Evolutionary conservation across 73 alveolate genomes (phyloP).

Genomic region (Paramecium sexaurelia): DNA sequence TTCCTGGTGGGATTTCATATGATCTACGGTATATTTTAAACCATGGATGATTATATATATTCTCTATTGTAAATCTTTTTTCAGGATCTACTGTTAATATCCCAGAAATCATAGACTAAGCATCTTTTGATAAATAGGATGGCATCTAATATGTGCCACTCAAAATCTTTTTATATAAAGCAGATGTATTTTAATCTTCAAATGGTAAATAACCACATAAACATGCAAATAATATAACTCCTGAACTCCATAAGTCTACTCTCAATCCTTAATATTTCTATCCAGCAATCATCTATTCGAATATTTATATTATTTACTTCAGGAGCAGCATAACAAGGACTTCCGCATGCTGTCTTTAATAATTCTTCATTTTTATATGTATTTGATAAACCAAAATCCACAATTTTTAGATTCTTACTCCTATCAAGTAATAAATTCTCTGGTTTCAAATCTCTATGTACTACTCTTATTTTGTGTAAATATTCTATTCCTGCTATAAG

Average conservation of each 20-base stretch:
- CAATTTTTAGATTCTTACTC: conserved; percentile 88
- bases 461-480: conserved; percentile 85
- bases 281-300: conserved; percentile 91
- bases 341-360: conserved; percentile 88
- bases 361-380: conserved; percentile 87
- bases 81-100: conserved; percentile 89
- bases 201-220: conserved; percentile 95
- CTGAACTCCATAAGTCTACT: conserved; percentile 96
- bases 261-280: conserved; percentile 83
- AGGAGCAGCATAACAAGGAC: conserved; percentile 38
- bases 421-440: conserved; percentile 92
- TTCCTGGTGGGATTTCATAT: conserved; percentile 73
- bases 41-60: conserved; percentile 91
- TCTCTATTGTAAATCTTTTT: conserved; percentile 80
- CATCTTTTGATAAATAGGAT: conserved; percentile 82
- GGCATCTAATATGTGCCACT: conserved; percentile 74
- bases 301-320: background rate
- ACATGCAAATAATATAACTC: conserved; percentile 94
- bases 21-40: conserved; percentile 71
- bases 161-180: conserved; percentile 59
- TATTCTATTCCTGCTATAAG: conserved; percentile 94
- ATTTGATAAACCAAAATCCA: conserved; percentile 95
- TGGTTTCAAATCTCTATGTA: conserved; percentile 96
- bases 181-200: conserved; percentile 72
- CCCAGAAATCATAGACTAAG: conserved; percentile 81